Conservation (phyloP, 2,329 filamentous ascomycete genomes). For the Pseudogymnoascus sp. region DNA sequence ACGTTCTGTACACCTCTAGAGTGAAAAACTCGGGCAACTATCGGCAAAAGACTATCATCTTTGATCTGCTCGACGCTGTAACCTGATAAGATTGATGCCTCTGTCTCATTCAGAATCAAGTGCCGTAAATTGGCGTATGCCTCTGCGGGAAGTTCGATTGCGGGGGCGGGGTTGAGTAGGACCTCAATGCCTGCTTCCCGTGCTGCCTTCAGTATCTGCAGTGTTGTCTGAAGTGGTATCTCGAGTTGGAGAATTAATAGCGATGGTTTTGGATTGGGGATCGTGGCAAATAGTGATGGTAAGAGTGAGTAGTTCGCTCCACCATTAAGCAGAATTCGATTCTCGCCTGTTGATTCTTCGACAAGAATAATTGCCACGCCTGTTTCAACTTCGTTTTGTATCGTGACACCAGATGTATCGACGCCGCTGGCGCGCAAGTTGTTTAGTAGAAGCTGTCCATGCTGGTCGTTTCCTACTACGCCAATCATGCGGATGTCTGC, state of each 20-base stretch:
- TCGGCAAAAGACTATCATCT: not conserved
- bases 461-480: slow-evolving; percentile 15
- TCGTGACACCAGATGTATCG: not conserved
- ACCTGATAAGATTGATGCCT: slow-evolving; percentile 9
- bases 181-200: not conserved
- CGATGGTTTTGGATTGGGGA: not conserved
- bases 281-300: not conserved
- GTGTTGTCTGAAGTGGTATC: slow-evolving; percentile 4
- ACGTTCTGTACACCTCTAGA: slow-evolving; percentile 13
- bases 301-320: slow-evolving; percentile 11
- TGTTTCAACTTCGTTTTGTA: not conserved
- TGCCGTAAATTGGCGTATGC: not conserved
- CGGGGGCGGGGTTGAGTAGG: slow-evolving; percentile 14
- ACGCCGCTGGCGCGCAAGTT: slow-evolving; percentile 14
- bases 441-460: slow-evolving; percentile 1
- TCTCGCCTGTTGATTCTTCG: slow-evolving; percentile 6
- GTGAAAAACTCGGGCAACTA: not conserved
- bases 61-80: not conserved
- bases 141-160: not conserved
- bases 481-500: slow-evolving; percentile 17
- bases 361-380: slow-evolving; percentile 13
- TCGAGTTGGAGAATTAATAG: slow-evolving; percentile 13
- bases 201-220: slow-evolving; percentile 1
- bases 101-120: slow-evolving; percentile 13
- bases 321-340: slow-evolving; percentile 3